These are phyloP conservation scores for Kurtzmaniella natalensis DNA, from an alignment of 1,139 yeast genomes.

Conservation along the genomic window DNA sequence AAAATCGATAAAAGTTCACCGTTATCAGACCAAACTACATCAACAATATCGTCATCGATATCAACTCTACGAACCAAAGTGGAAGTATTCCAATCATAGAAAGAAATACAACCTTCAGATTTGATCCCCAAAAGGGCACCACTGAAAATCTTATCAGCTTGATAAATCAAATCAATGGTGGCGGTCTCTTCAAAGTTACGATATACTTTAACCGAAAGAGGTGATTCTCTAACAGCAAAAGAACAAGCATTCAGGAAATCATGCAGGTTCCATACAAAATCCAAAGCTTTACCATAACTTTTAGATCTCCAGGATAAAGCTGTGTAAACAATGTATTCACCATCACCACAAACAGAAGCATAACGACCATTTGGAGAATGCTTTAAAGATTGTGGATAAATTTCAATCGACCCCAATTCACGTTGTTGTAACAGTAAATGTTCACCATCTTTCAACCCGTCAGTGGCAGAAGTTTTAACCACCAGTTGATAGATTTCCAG, in stretches of 20 bases:
- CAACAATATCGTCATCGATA: constrained; percentile 67
- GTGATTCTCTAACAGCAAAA: constrained; percentile 77
- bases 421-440: constrained; percentile 69
- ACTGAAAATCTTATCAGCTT: constrained; percentile 78
- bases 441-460: constrained; percentile 77
- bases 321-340: constrained; percentile 93
- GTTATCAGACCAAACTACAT: constrained; percentile 88
- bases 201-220: constrained; percentile 62
- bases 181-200: constrained; percentile 82
- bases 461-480: constrained; percentile 63
- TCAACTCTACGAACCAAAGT: constrained; percentile 77
- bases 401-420: constrained; percentile 88
- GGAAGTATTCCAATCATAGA: constrained; percentile 93
- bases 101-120: constrained; percentile 74
- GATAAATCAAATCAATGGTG: constrained; percentile 61
- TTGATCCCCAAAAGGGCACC: constrained; percentile 85
- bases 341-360: constrained; percentile 97
- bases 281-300: constrained; percentile 84
- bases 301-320: constrained; percentile 98
- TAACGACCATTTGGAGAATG: constrained; percentile 98
- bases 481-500: constrained; percentile 85
- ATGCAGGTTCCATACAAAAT: constrained; percentile 87
- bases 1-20: constrained; percentile 84
- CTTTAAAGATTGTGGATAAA: constrained; percentile 78
- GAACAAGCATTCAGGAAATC: constrained; percentile 66